Evolutionary conservation across 1,284 basidiomycete genomes (phyloP), one percentile per base, ranked within the genome.

Genomic region (Ustilago loliicola): DNA sequence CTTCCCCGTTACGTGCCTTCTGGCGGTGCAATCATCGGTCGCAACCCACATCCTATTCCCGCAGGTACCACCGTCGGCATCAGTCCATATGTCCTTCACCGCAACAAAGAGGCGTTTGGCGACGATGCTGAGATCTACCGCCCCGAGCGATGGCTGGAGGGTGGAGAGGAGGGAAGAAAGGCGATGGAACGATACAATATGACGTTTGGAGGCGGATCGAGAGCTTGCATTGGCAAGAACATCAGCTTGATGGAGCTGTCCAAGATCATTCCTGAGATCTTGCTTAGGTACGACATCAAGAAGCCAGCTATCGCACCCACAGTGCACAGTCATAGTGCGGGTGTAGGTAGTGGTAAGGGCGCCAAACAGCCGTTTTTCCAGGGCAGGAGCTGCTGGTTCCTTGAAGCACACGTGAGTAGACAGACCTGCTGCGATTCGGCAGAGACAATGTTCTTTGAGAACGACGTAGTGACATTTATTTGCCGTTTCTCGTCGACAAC

Each of bases 241-340:
- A 83, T 83, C 54, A 80, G 77, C 47, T 61, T 83, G 56, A 82
- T 83, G 80, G 82, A 83, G 61, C 66, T 83, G 21, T 78, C 77
- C 47, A 83, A 83, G 66, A 61, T 80, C 57, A 67, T 82, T 17
- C 82, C 82, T 4, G 73, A 77, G 52, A 75, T 83, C 23, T n/a
- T 83, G 11, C 63, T 72, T 23, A 57, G 78, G 29, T 83, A 78
- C 54, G 70, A 80, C 34, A 45, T 83, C 53, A 72, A 61, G 55
- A 73, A 73, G 38, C 70, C 70, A 1, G 55, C 51, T 7, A 34
- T 64, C 54, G 21, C 21, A 1, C 6, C 32, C 4, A 1, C 50
- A 5, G 57, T 23, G 3, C 19, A 61, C 1, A 45, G 7, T n/a
- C 42, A 45, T 21, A n/a, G n/a, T 4, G 19, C 42, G n/a, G 21